phyloP scores from a whole-genome alignment of 352 stramenopile genomes.

The Phytophthora tubulina region DNA sequence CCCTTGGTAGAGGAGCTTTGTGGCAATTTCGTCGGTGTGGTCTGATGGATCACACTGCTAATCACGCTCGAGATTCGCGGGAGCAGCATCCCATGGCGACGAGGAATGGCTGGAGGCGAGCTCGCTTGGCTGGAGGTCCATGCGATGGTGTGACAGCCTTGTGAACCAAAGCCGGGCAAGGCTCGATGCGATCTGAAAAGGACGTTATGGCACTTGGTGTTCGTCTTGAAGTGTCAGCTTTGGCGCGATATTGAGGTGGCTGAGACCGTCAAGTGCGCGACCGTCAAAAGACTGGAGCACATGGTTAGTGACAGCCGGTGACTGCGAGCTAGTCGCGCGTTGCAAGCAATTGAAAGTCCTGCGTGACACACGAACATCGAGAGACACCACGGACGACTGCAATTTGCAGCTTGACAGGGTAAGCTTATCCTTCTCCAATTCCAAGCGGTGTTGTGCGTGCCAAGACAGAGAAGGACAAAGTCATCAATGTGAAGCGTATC shows the following conservation, averaged over 20 bases:
- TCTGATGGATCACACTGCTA: constrained; percentile 6
- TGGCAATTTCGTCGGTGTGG: constrained; percentile 4
- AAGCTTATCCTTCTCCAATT: constrained; percentile 12
- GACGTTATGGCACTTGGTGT: constrained; percentile 3
- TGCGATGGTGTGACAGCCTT: constrained; percentile 27
- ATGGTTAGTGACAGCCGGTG: constrained; percentile 3
- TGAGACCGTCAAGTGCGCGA: not conserved
- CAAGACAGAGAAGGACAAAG: constrained; percentile 13
- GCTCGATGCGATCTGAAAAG: constrained; percentile 5
- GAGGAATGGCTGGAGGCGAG: constrained; percentile 32
- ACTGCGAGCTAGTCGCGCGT: constrained; percentile 19
- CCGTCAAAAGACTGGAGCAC: constrained; percentile 11
- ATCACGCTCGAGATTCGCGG: constrained; percentile 16
- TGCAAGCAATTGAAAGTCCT: constrained; percentile 31
- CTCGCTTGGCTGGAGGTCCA: constrained; percentile 16
- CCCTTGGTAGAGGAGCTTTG: not conserved
- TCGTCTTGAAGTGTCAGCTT: constrained; percentile 5
- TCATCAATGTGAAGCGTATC: constrained; percentile 16
- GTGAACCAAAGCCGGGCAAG: constrained; percentile 24
- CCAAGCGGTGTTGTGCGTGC: constrained; percentile 21
- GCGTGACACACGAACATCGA: not conserved
- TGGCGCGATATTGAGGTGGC: not conserved
- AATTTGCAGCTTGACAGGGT: not conserved
- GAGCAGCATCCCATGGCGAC: constrained; percentile 6
- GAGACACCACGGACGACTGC: not conserved